Evolutionary conservation across 129 eudicot species (phyloP), one percentile per base, ranked within the genome.

Genomic region (Flaveria bidentis): DNA sequence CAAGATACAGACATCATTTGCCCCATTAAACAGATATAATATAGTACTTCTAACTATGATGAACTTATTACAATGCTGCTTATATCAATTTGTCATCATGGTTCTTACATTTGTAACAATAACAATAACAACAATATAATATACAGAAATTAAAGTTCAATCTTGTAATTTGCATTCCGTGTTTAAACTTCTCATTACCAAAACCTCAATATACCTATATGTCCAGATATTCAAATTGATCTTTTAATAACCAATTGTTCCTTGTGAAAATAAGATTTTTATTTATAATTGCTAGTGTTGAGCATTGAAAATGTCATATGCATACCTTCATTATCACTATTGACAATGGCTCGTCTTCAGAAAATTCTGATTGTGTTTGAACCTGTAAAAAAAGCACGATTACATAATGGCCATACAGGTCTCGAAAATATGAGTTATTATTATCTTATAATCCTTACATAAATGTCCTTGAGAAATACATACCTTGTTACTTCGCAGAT

Each of bases 291-390:
- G 50, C 6, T 66, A 9, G 28, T 9, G 16, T 36, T 36, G 30
- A 66, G 30, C 49, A 36, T 41, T 66, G 6, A 0, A 69, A 22
- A 69, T 5, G 22, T 28, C 58, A 50, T 52, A 50, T 39, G 12
- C 77, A 44, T 78, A 95, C 99, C 99, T 95, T 95, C 99, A 95
- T 91, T 65, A 95, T 85, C 50, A 91, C 97, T 67, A 91, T 85
- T 41, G 99, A 95, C 9, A 89, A 88, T 73, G 91, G 88, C 83
- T 95, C 99, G 53, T 95, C 99, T 84, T 95, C 99, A 67, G 96
- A 87, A 82, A 95, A 95, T 84, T 95, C 99, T 26, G 99, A 91
- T 23, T 86, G 93, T 49, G 96, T 89, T 91, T 91, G 97, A 75
- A 95, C 85, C 99, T 95, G 86, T 61, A 50, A 68, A 22, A 44